Conservation (phyloP, 768 basidiomycete species). For the Antrodiella citrinella region DNA sequence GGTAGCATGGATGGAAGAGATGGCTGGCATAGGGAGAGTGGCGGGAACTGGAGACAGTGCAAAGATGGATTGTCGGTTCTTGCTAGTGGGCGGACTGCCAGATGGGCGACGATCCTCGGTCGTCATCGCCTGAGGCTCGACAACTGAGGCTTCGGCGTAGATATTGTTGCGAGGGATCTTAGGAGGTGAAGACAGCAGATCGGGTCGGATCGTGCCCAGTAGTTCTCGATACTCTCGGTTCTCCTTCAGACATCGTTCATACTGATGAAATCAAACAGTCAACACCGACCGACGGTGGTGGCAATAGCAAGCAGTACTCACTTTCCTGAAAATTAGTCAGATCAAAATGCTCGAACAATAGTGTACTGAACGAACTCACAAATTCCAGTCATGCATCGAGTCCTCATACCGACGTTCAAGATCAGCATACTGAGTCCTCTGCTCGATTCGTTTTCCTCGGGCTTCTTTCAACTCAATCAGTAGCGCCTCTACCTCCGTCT, state of each 20-base stretch:
- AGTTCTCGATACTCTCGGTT: neutral
- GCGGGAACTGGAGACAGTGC: slow-evolving; percentile 19
- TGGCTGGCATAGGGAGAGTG: slow-evolving; percentile 13
- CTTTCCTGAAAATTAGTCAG: neutral
- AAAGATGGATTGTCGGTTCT: slow-evolving; percentile 10
- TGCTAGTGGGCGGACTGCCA: neutral
- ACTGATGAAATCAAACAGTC: no score
- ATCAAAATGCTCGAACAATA: no score
- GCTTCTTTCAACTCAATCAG: slow-evolving; percentile 11
- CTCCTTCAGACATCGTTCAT: neutral
- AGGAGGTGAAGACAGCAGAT: neutral
- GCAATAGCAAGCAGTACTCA: no score
- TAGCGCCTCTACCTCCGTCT: slow-evolving; percentile 7
- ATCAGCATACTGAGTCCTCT: neutral
- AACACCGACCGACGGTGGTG: no score
- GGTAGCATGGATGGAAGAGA: neutral
- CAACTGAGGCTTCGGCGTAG: neutral
- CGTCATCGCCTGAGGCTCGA: neutral
- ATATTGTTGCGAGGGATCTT: neutral
- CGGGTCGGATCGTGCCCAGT: neutral
- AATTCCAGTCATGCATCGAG: no score
- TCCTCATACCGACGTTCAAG: neutral
- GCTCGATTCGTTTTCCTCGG: neutral
- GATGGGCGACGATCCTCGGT: neutral
- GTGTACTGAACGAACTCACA: no score